phyloP scores from a whole-genome alignment of 306 rosid species.

The Senna tora region DNA sequence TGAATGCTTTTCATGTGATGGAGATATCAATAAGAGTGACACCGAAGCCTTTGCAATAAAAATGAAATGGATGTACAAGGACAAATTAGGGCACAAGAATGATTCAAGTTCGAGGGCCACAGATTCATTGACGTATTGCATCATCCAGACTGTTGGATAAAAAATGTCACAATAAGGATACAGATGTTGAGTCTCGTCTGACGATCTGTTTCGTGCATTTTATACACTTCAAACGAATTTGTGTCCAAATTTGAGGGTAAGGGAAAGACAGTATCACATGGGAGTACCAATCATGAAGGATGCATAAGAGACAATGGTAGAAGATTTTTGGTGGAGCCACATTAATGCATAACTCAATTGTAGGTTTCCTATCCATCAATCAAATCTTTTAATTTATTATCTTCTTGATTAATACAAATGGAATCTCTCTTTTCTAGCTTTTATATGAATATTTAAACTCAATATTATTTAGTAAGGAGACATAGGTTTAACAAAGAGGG shows the following conservation, averaged over 20 bases:
- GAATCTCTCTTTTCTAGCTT: not conserved
- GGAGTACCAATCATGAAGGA: constrained; percentile 82
- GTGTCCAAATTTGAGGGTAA: not conserved
- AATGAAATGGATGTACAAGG: not conserved
- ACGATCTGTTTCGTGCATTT: too few relatives aligned
- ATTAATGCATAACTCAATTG: constrained; percentile 73
- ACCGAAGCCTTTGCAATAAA: constrained; percentile 18
- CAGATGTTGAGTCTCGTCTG: too few relatives aligned
- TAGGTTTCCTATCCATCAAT: constrained; percentile 47
- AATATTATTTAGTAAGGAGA: too few relatives aligned
- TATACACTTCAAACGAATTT: too few relatives aligned
- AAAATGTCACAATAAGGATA: too few relatives aligned
- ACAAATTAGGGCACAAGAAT: not conserved
- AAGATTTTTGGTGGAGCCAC: constrained; percentile 93
- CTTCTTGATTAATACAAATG: constrained; percentile 34
- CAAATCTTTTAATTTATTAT: constrained; percentile 30
- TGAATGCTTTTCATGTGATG: constrained; percentile 48
- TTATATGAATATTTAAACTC: too few relatives aligned
- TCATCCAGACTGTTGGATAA: too few relatives aligned
- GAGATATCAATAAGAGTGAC: constrained; percentile 43
- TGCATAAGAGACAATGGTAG: constrained; percentile 90
- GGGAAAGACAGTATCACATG: constrained; percentile 90
- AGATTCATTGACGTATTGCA: too few relatives aligned
- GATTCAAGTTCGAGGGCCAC: not conserved
- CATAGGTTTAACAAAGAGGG: too few relatives aligned